Evolutionary conservation across 306 rosid genomes (phyloP), one percentile per base, ranked within the genome.

Genomic region (Ormosia semicastrata): DNA sequence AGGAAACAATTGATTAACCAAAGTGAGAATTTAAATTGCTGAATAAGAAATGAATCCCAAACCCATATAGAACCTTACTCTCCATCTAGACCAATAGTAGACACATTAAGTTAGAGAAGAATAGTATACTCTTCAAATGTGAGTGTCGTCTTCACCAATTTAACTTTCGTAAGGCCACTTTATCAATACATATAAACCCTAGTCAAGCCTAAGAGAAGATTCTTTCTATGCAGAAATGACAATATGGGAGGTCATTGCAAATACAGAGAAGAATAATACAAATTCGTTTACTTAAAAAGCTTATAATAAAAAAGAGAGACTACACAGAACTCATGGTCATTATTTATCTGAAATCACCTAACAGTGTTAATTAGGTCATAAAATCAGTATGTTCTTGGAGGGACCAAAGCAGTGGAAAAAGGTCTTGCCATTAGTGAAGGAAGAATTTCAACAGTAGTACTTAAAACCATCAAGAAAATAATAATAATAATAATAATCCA

Each of bases 181-280:
- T 81, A 76, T 66, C 69, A 60, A 69, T 30, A 60, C 67, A 76
- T 6, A 79, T 12, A 67, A 78, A 59, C 84, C 81, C 86, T 81
- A 52, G 69, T 46, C 13, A 66, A 34, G 59, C 60, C 65, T 56
- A 72, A 14, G 9, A 24, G 58, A 62, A 80, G 7, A 75, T 80
- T 32, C 73, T 80, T 75, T 39, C 81, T 43, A 71, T 64, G 85
- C 73, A 79, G 17, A 75, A 67, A 43, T 32, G 41, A 66, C 67
- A 58, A 54, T 43, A 34, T 29, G 3, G 53, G 57, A 58, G 32
- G 36, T 46, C 65, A 77, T 10, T 15, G 52, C 12, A 30, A 40
- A 15, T 72, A 52, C 1, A 5, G 15, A 37, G 8, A 33, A 63
- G 24, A 40, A 63, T 11, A 3, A 69, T 3, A 64, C 2, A 29